A percentile compares a stretch with the other conserved stretches of the same genome.
Evolutionary conservation across 1,139 yeast species (phyloP).

Genomic region (Hansenula sp.): DNA sequence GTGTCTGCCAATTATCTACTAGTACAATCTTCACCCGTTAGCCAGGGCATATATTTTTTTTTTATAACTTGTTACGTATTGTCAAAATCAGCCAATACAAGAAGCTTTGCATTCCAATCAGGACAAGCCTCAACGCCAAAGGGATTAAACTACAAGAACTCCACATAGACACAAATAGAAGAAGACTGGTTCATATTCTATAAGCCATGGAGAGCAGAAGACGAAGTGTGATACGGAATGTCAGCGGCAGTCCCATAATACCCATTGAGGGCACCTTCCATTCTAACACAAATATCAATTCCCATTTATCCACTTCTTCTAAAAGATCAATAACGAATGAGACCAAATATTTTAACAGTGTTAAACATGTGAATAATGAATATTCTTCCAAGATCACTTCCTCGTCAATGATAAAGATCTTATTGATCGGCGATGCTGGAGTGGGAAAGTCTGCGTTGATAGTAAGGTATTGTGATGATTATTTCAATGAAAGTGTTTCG

Average conservation of each 20-base stretch:
- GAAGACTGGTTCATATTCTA: not conserved
- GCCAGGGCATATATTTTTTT: no score
- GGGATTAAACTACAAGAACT: not conserved
- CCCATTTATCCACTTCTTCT: slow-evolving; percentile 11
- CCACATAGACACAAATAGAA: not conserved
- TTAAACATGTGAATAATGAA: slow-evolving; percentile 15
- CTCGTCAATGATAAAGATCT: slow-evolving; percentile 29
- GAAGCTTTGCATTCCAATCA: not conserved
- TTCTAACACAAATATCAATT: slow-evolving; percentile 17
- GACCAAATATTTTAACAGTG: slow-evolving; percentile 7
- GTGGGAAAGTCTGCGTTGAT: slow-evolving; percentile 41
- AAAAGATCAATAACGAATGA: slow-evolving; percentile 15
- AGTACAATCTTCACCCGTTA: no score
- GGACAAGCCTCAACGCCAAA: not conserved
- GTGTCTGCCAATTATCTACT: no score
- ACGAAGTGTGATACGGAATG: slow-evolving; percentile 17
- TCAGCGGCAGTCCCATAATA: slow-evolving; percentile 23
- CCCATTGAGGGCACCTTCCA: slow-evolving; percentile 21
- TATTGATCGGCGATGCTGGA: slow-evolving; percentile 38
- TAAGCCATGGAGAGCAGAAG: slow-evolving; percentile 12
- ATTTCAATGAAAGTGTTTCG: slow-evolving; percentile 21
- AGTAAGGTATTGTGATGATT: slow-evolving; percentile 34
- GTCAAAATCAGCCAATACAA: not conserved
- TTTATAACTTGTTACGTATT: no score
- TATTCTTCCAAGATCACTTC: slow-evolving; percentile 13